Evolutionary conservation across 768 basidiomycete species (phyloP).

Genomic region (Fistulinella prunicolor): DNA sequence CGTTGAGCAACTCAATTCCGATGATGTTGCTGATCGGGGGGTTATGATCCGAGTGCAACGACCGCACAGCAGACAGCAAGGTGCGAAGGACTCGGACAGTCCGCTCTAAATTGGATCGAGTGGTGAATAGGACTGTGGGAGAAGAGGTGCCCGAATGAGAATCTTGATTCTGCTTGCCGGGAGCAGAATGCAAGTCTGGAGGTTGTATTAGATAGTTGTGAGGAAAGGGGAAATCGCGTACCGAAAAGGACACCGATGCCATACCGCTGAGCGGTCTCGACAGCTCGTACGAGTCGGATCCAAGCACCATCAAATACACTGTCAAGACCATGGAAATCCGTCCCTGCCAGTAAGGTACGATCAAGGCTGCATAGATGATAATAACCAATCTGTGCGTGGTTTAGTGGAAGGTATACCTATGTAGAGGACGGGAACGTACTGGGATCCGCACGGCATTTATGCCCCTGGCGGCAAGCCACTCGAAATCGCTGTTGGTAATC

Average conservation of each 20-base stretch:
- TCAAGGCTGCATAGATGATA: constrained; percentile 67
- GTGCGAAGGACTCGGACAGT: constrained; percentile 48
- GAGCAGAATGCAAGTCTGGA: constrained; percentile 70
- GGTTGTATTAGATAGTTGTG: constrained; percentile 17
- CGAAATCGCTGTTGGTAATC: constrained; percentile 53
- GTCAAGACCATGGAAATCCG: constrained; percentile 57
- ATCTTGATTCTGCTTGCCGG: constrained; percentile 72
- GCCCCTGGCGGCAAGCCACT: constrained; percentile 50
- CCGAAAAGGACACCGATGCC: constrained; percentile 76
- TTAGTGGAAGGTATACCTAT: not conserved
- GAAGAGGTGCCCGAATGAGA: constrained; percentile 63
- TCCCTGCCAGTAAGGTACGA: constrained; percentile 54
- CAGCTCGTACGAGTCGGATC: constrained; percentile 56
- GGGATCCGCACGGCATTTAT: constrained; percentile 63
- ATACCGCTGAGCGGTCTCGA: constrained; percentile 51
- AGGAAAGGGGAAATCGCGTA: constrained; percentile 25
- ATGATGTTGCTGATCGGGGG: constrained; percentile 45
- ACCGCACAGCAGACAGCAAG: constrained; percentile 33
- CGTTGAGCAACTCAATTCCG: constrained; percentile 59
- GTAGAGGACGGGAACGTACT: constrained; percentile 48
- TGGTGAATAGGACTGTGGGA: constrained; percentile 47
- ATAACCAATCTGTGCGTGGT: constrained; percentile 56
- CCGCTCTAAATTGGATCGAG: constrained; percentile 40
- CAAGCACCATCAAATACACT: constrained; percentile 64
- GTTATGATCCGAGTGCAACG: constrained; percentile 50